Conservation (phyloP, 495 filamentous ascomycete species). For the Lasiosphaeria ovina region DNA sequence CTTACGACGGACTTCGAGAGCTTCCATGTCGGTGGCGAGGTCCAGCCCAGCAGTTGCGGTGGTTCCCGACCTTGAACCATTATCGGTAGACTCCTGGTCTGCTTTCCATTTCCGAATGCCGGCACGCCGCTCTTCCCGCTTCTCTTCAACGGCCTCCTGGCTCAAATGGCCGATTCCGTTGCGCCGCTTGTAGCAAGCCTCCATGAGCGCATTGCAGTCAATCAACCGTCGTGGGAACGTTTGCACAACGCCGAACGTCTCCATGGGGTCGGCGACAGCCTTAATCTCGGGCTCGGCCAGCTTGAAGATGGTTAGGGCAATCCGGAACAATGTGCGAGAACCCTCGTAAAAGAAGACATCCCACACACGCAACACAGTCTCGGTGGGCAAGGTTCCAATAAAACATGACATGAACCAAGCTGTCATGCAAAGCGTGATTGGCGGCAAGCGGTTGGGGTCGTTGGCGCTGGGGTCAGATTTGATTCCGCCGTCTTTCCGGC, state of each 20-base stretch:
- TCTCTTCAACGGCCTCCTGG: slow-evolving; percentile 63
- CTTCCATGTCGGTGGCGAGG: slow-evolving; percentile 25
- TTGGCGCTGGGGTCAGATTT: slow-evolving; percentile 19
- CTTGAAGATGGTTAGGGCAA: slow-evolving; percentile 91
- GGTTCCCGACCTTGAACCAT: background rate
- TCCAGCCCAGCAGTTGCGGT: slow-evolving; percentile 27
- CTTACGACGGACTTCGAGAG: slow-evolving; percentile 33
- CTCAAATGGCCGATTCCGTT: slow-evolving; percentile 80
- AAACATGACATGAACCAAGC: slow-evolving; percentile 99
- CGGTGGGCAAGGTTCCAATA: slow-evolving; percentile 87
- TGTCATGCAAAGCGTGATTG: slow-evolving; percentile 88
- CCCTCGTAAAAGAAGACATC: slow-evolving; percentile 96
- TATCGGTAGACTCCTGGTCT: slow-evolving; percentile 36
- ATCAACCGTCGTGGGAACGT: slow-evolving; percentile 77
- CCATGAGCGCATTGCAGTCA: slow-evolving; percentile 77
- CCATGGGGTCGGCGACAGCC: slow-evolving; percentile 82
- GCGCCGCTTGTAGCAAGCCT: slow-evolving; percentile 73
- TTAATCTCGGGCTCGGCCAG: slow-evolving; percentile 80
- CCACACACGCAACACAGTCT: slow-evolving; percentile 90
- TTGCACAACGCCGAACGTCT: slow-evolving; percentile 94
- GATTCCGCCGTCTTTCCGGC: slow-evolving; percentile 26
- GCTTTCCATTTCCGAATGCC: slow-evolving; percentile 41
- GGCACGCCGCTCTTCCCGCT: slow-evolving; percentile 57
- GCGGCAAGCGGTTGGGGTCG: slow-evolving; percentile 64
- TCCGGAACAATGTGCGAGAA: slow-evolving; percentile 89